phyloP scores from a whole-genome alignment of 1,139 yeast species.

The Taphrina betulina region DNA sequence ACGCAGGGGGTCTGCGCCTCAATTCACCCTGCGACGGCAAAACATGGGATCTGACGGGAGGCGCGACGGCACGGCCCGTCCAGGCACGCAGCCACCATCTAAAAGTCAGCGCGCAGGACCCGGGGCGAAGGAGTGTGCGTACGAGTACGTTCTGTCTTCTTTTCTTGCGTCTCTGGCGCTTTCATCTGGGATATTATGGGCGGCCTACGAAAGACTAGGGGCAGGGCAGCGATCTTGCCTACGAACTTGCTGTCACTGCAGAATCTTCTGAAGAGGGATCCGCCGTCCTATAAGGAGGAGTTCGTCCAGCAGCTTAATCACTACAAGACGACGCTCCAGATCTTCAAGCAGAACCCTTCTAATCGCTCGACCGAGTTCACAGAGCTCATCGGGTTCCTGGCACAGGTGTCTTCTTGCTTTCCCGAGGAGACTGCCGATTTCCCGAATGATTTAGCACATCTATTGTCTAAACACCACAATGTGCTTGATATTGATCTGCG shows the following conservation, averaged over 20 bases:
- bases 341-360: conserved; percentile 62
- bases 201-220: conserved; percentile 45
- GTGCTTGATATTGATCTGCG: conserved; percentile 79
- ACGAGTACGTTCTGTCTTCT: too few species aligned
- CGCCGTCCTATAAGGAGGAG: conserved; percentile 87
- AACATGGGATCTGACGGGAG: too few species aligned
- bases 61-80: too few species aligned
- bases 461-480: conserved; percentile 72
- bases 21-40: too few species aligned
- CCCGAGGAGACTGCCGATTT: conserved; percentile 83
- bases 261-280: conserved; percentile 89
- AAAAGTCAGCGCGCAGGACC: too few species aligned
- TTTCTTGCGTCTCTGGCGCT: too few species aligned
- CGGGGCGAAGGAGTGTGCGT: too few species aligned
- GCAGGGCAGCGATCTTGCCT: conserved; percentile 89
- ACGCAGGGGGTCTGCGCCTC: too few species aligned
- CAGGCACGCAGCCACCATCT: too few species aligned
- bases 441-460: conserved; percentile 72
- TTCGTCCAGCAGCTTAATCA: conserved; percentile 89
- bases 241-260: conserved; percentile 87
- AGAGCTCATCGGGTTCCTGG: conserved; percentile 82
- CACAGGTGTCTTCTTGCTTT: conserved; percentile 86
- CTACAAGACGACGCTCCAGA: conserved; percentile 84
- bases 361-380: conserved; percentile 62
- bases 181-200: too few species aligned